Evolutionary conservation across 306 rosid species (phyloP), one percentile per base, ranked within the genome.

Genomic region (Oxytropis ochrocephala): DNA sequence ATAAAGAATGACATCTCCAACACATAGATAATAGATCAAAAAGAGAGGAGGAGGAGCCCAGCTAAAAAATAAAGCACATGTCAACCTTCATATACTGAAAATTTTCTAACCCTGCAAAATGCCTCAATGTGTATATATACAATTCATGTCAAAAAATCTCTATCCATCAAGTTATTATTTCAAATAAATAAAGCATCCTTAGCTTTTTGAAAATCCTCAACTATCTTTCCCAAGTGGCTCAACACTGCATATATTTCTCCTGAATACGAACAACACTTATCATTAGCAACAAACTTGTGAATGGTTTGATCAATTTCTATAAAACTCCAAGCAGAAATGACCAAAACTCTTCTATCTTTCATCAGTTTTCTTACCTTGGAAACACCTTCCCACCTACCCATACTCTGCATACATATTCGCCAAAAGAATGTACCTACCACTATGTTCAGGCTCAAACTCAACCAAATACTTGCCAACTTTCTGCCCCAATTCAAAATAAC

Each of bases 341-440:
- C 4, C 5, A 8, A 7, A 35, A 85, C 86, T 13, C 74, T 58
- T 42, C 82, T 75, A 39, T 55, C 52, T 24, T 64, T 81, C 88
- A 87, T 81, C 75, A 83, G 52, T 57, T 79, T 79, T 72, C 86
- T 83, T 2, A 75, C 60, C 82, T 81, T 69, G 5, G 47, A 65
- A 73, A 79, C 88, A 1, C 68, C 53, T 17, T 81, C 84, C 90
- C 88, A 87, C 17, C 38, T 54, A 9, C 87, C 83, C 80, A 73
- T 47, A 52, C 46, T 67, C n/a, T 1, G 86, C 88, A 32, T 82
- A 85, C 78, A 85, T 65, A 59, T 85, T 74, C 38, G 89, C 76
- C 19, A 85, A 47, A 71, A 75, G 78, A 38, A 87, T 64, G 11
- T 87, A 85, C 50, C 86, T 74, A 53, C 88, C 92, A 54, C 86